Percentiles rank a stretch among this genome's conserved stretches.
Evolutionary conservation across 1,139 yeast genomes (phyloP).

Genomic region (Magnusiomyces magnusii): DNA sequence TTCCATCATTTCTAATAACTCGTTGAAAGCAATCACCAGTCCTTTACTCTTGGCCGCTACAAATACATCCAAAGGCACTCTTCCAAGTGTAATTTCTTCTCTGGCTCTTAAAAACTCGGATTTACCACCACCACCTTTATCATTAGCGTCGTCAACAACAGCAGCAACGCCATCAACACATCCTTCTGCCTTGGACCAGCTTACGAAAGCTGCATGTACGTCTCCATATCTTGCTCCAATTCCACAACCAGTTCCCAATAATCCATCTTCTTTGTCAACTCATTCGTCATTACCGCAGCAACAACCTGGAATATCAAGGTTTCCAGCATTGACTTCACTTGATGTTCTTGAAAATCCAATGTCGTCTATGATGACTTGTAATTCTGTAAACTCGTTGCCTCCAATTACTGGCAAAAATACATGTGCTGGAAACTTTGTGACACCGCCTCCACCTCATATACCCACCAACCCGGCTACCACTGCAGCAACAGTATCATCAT

Average conservation of each 20-base stretch:
- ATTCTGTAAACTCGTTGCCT: neutral
- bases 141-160: neutral
- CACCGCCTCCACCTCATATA: neutral
- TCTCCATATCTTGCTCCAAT: constrained; percentile 25
- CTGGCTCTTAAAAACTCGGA: neutral
- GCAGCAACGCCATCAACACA: neutral
- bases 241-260: constrained; percentile 18
- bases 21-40: constrained; percentile 16
- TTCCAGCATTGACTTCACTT: neutral
- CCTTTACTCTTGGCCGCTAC: constrained; percentile 16
- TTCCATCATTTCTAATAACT: constrained; percentile 2
- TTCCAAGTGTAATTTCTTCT: neutral
- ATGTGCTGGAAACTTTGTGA: neutral
- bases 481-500: no score
- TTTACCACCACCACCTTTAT: neutral
- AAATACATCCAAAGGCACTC: neutral
- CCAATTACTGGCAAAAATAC: neutral
- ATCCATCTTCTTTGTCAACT: neutral
- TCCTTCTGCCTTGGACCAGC: constrained; percentile 21
- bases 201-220: constrained; percentile 23
- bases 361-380: neutral
- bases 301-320: neutral
- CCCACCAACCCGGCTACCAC: neutral
- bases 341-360: neutral
- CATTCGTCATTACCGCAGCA: neutral